phyloP scores from a whole-genome alignment of 768 basidiomycete genomes.

The Kwoniella europaea region DNA sequence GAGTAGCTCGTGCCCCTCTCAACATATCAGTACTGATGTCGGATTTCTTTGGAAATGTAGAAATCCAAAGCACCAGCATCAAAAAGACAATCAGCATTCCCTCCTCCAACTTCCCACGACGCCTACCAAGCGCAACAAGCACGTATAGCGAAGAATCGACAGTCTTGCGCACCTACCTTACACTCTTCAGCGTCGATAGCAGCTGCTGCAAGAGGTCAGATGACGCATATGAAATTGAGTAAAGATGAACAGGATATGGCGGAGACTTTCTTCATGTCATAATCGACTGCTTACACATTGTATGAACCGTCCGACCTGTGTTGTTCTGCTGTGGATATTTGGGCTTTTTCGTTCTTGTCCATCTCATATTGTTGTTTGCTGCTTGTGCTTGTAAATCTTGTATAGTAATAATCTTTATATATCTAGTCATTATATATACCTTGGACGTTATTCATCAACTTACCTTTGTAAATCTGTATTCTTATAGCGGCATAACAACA shows the following conservation, averaged over 20 bases:
- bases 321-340: no score
- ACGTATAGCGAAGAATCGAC: slow-evolving; percentile 35
- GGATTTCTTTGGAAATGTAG: background rate
- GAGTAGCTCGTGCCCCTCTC: slow-evolving; percentile 14
- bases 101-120: slow-evolving; percentile 45
- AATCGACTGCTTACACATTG: background rate
- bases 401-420: background rate
- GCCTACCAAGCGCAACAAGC: slow-evolving; percentile 41
- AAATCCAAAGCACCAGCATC: slow-evolving; percentile 11
- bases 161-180: slow-evolving; percentile 42
- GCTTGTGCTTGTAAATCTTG: background rate
- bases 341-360: background rate
- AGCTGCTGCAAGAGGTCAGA: slow-evolving; percentile 19
- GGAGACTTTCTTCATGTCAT: slow-evolving; percentile 54
- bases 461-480: no score
- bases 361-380: background rate
- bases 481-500: background rate
- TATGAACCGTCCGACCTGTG: no score
- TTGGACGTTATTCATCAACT: no score
- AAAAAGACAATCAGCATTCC: slow-evolving; percentile 14
- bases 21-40: background rate
- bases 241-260: slow-evolving; percentile 48
- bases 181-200: slow-evolving; percentile 40
- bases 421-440: background rate
- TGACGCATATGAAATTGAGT: slow-evolving; percentile 15